Percentiles rank a stretch among this genome's conserved stretches.
These are phyloP conservation scores for Musa troglodytarum DNA, from an alignment of 176 grass and related monocot species.

Conservation along the genomic window DNA sequence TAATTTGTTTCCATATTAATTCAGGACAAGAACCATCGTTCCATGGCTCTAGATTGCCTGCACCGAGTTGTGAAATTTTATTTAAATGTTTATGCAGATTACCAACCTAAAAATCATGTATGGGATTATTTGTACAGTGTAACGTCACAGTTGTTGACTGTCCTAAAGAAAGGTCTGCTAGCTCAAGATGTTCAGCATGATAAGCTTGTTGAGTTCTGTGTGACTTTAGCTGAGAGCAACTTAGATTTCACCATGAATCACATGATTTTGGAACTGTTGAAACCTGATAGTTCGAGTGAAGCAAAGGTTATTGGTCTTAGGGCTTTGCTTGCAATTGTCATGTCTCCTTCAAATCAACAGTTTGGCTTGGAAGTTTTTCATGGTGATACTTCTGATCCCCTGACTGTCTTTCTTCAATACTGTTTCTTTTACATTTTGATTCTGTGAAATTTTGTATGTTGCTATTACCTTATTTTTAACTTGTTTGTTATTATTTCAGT, in stretches of 20 bases:
- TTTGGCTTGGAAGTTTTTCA: conserved; percentile 75
- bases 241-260: conserved; percentile 96
- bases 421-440: background rate
- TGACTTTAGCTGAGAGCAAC: conserved; percentile 78
- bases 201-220: conserved; percentile 97
- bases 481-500: conserved; percentile 32
- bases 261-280: conserved; percentile 93
- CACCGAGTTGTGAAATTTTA: conserved; percentile 96
- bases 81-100: conserved; percentile 81
- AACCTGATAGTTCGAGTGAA: conserved; percentile 85
- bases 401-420: background rate
- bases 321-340: conserved; percentile 77
- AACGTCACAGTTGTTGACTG: conserved; percentile 76
- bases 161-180: conserved; percentile 83
- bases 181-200: conserved; percentile 95
- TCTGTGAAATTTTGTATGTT: conserved; percentile 4
- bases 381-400: conserved; percentile 24
- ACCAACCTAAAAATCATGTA: conserved; percentile 68
- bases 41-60: conserved; percentile 96
- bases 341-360: conserved; percentile 84
- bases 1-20: conserved; percentile 27
- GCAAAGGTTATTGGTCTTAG: conserved; percentile 95
- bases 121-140: conserved; percentile 99
- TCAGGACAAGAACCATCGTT: conserved; percentile 98
- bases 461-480: conserved; percentile 10